A percentile compares a stretch with the other conserved stretches of the same genome.
phyloP scores from a whole-genome alignment of 1,284 basidiomycete genomes.

The Phylloporus sp. region DNA sequence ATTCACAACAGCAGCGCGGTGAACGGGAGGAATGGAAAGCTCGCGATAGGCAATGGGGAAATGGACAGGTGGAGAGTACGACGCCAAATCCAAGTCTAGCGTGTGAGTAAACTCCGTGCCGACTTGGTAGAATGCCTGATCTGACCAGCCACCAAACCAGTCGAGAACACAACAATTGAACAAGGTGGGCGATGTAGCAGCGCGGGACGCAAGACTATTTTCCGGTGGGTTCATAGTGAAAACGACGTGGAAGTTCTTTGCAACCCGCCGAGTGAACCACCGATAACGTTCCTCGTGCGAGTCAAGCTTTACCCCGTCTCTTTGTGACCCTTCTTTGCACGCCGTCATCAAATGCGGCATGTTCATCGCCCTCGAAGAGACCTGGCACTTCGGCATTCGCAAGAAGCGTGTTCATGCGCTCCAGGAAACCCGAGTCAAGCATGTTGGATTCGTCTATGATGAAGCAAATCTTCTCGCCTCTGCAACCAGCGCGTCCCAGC shows the following conservation, averaged over 20 bases:
- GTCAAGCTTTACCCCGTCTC: constrained; percentile 97
- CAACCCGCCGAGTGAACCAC: constrained; percentile 98
- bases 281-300: constrained; percentile 96
- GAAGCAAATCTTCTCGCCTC: constrained; percentile 99
- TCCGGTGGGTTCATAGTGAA: constrained; percentile 99
- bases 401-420: constrained; percentile 98
- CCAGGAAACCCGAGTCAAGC: constrained; percentile 96
- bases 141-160: constrained; percentile 99
- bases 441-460: constrained; percentile 99
- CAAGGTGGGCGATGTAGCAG: constrained; percentile 95
- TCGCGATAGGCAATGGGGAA: constrained; percentile 92
- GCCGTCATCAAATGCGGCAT: constrained; percentile 96
- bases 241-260: constrained; percentile 95
- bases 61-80: constrained; percentile 77
- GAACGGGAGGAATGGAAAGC: constrained; percentile 80
- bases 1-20: constrained; percentile 91
- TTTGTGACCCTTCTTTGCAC: constrained; percentile 97
- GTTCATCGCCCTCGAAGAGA: constrained; percentile 97
- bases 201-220: constrained; percentile 92
- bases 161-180: constrained; percentile 99
- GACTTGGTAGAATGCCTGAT: constrained; percentile 96
- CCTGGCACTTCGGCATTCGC: constrained; percentile 99
- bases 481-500: constrained; percentile 93
- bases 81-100: constrained; percentile 86
- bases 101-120: constrained; percentile 94